Percentiles rank a stretch among this genome's conserved stretches.
Evolutionary conservation across 2,329 filamentous ascomycete genomes (phyloP).

Genomic region (Rutstroemia sp.): DNA sequence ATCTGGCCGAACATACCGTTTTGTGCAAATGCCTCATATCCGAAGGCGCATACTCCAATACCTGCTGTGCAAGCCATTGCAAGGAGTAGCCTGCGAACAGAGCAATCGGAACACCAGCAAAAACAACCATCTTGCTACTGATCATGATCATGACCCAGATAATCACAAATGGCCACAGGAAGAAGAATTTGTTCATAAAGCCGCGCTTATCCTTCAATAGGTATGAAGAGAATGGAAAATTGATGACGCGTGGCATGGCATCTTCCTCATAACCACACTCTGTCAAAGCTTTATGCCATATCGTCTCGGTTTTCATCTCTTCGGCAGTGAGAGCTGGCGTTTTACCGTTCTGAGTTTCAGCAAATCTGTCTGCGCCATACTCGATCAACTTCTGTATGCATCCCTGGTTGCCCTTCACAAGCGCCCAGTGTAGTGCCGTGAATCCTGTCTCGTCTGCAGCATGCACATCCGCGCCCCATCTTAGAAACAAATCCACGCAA

Average conservation of each 20-base stretch:
- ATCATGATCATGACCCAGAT: constrained; percentile 65
- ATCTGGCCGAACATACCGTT: constrained; percentile 51
- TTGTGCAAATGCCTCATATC: constrained; percentile 88
- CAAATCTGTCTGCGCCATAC: constrained; percentile 90
- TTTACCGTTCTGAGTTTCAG: constrained; percentile 83
- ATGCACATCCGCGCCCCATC: constrained; percentile 93
- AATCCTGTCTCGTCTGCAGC: constrained; percentile 87
- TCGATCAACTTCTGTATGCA: constrained; percentile 93
- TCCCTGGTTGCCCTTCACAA: constrained; percentile 84
- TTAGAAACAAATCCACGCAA: constrained; percentile 84
- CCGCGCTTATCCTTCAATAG: constrained; percentile 69
- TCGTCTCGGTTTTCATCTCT: constrained; percentile 78
- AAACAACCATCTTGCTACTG: constrained; percentile 66
- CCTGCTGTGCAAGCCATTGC: constrained; percentile 69
- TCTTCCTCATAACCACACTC: constrained; percentile 80
- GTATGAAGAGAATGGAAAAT: constrained; percentile 65
- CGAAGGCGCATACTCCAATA: constrained; percentile 73
- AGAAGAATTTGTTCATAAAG: constrained; percentile 80
- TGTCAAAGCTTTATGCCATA: constrained; percentile 75
- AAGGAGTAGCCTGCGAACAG: constrained; percentile 59
- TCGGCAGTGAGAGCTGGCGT: constrained; percentile 77
- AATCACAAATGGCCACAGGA: constrained; percentile 77
- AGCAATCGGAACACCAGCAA: constrained; percentile 66
- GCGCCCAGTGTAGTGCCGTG: constrained; percentile 90
- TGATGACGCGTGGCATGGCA: constrained; percentile 60